Evolutionary conservation across 768 basidiomycete species (phyloP).

Genomic region (Kockovaella imperatae): DNA sequence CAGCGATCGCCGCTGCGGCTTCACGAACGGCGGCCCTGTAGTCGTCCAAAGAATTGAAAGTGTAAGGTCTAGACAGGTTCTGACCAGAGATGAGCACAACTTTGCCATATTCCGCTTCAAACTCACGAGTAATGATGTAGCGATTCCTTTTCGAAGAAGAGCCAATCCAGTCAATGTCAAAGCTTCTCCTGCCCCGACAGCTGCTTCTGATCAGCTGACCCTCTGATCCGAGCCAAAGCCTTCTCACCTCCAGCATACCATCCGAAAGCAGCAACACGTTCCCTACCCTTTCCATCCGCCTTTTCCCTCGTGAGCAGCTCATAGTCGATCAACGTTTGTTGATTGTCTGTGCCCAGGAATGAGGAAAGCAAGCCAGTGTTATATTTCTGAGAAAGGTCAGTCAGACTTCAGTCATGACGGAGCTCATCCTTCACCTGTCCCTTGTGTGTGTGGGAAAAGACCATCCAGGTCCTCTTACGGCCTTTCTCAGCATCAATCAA

Average conservation of each 20-base stretch:
- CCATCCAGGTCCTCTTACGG: slow-evolving; percentile 63
- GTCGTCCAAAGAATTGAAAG: slow-evolving; percentile 54
- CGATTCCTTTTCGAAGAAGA: slow-evolving; percentile 67
- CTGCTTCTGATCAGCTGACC: slow-evolving; percentile 45
- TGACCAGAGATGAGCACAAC: slow-evolving; percentile 29
- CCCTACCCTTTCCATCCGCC: slow-evolving; percentile 45
- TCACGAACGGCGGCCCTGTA: slow-evolving; percentile 55
- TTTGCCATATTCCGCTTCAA: neutral
- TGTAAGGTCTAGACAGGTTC: slow-evolving; percentile 76
- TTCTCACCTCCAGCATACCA: slow-evolving; percentile 79
- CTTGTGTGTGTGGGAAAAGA: slow-evolving; percentile 89
- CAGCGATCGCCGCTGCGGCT: slow-evolving; percentile 55
- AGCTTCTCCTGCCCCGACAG: slow-evolving; percentile 76
- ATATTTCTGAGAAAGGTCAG: slow-evolving; percentile 54
- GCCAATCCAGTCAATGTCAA: slow-evolving; percentile 69
- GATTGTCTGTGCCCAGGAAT: slow-evolving; percentile 19
- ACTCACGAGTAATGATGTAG: slow-evolving; percentile 73
- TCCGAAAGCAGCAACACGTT: slow-evolving; percentile 76
- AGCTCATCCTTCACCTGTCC: slow-evolving; percentile 29
- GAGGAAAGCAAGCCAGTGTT: slow-evolving; percentile 68
- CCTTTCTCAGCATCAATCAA: slow-evolving; percentile 47
- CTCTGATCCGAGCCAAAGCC: neutral
- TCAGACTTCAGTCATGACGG: neutral
- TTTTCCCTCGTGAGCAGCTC: slow-evolving; percentile 61
- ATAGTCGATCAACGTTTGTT: slow-evolving; percentile 63